A percentile compares a stretch with the other conserved stretches of the same genome.
Evolutionary conservation across 1,139 yeast genomes (phyloP).

Genomic region (Pichia sp.): DNA sequence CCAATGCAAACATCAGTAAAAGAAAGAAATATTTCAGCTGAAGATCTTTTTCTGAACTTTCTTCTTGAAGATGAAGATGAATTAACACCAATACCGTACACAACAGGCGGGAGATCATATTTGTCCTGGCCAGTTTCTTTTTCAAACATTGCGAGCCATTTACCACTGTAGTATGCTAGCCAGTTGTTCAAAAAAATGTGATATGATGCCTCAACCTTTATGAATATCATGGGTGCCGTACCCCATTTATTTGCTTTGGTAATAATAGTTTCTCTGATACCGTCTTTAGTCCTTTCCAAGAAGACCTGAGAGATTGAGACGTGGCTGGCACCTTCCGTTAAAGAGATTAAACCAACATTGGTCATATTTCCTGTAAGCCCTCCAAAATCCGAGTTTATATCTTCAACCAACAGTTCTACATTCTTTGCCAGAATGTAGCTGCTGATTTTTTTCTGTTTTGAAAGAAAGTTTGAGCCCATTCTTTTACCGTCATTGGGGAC

Average conservation of each 20-base stretch:
- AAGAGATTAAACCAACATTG: slow-evolving; percentile 21
- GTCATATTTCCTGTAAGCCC: slow-evolving; percentile 33
- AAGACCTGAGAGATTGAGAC: slow-evolving; percentile 20
- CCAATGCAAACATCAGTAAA: slow-evolving; percentile 54
- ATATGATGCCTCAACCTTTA: slow-evolving; percentile 30
- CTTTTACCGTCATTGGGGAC: slow-evolving; percentile 19
- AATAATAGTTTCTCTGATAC: slow-evolving; percentile 34
- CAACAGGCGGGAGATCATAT: background rate
- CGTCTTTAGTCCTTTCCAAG: slow-evolving; percentile 13
- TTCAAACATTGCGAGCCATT: slow-evolving; percentile 44
- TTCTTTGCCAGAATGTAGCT: slow-evolving; percentile 19
- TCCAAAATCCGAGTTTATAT: slow-evolving; percentile 44
- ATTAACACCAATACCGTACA: background rate
- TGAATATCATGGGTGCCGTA: slow-evolving; percentile 34
- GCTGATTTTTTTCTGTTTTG: slow-evolving; percentile 17
- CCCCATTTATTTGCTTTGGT: slow-evolving; percentile 32
- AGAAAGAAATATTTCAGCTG: slow-evolving; percentile 40
- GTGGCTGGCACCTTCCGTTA: slow-evolving; percentile 16
- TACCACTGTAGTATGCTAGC: slow-evolving; percentile 49
- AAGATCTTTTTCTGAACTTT: background rate
- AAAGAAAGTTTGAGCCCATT: slow-evolving; percentile 26
- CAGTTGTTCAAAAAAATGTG: slow-evolving; percentile 45
- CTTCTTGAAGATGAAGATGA: background rate
- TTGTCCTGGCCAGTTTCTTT: slow-evolving; percentile 11
- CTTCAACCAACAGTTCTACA: slow-evolving; percentile 30